Evolutionary conservation across 2,329 filamentous ascomycete species (phyloP).

Genomic region (Stemphylium lycopersici): DNA sequence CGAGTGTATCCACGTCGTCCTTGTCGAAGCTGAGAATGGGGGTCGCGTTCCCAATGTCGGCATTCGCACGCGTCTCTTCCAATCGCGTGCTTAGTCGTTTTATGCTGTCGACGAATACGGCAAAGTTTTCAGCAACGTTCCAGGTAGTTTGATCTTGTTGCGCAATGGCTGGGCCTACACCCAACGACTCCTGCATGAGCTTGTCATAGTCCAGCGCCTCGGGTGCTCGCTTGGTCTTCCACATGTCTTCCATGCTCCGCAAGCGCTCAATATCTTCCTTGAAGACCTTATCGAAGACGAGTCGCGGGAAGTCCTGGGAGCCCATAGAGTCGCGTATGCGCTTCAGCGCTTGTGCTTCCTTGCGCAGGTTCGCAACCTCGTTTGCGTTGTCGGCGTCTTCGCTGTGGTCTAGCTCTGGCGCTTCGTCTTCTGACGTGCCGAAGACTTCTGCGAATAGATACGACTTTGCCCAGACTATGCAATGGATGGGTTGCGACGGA

Average conservation of each 20-base stretch:
- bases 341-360: conserved; percentile 83
- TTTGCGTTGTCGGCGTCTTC: conserved; percentile 81
- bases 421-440: conserved; percentile 85
- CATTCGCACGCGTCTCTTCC: conserved; percentile 65
- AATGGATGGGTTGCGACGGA: conserved; percentile 94
- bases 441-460: conserved; percentile 96
- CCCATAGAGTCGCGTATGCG: conserved; percentile 82
- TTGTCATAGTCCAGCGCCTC: conserved; percentile 72
- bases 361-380: conserved; percentile 86
- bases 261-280: conserved; percentile 81
- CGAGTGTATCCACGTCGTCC: conserved; percentile 91
- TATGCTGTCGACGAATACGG: conserved; percentile 85
- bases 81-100: conserved; percentile 76
- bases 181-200: conserved; percentile 61
- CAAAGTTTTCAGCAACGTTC: conserved; percentile 82
- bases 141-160: conserved; percentile 77
- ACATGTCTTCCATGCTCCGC: conserved; percentile 92
- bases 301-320: conserved; percentile 73
- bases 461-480: conserved; percentile 98
- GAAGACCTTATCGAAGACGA: conserved; percentile 94
- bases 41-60: conserved; percentile 53
- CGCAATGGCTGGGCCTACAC: conserved; percentile 60
- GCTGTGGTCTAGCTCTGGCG: conserved; percentile 77
- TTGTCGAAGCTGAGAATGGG: conserved; percentile 90
- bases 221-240: conserved; percentile 81